Evolutionary conservation across 23 red algal species (phyloP).

Genomic region (Gracilaria caudata): DNA sequence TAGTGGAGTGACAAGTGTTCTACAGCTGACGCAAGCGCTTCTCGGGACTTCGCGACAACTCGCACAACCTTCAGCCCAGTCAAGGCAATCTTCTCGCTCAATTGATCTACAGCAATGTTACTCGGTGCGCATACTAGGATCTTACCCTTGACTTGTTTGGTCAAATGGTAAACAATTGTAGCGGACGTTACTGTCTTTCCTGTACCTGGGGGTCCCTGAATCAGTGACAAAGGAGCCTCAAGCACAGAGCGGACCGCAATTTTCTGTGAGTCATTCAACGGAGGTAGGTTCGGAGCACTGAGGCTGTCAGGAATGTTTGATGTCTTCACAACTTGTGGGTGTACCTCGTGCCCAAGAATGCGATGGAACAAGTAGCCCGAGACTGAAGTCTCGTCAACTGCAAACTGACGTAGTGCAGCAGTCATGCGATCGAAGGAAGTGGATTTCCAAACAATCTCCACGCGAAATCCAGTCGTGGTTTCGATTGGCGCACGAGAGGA

Average conservation of each 20-base stretch:
- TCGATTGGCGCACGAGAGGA: slow-evolving; percentile 77
- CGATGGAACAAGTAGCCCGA: slow-evolving; percentile 91
- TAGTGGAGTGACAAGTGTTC: slow-evolving; percentile 81
- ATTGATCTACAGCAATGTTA: slow-evolving; percentile 91
- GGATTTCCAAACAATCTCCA: slow-evolving; percentile 94
- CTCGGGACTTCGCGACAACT: slow-evolving; percentile 75
- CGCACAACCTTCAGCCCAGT: slow-evolving; percentile 94
- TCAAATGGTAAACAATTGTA: slow-evolving; percentile 80
- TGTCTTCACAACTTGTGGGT: slow-evolving; percentile 65
- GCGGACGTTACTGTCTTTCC: slow-evolving; percentile 91
- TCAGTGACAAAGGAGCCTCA: slow-evolving; percentile 82
- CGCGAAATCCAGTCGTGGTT: slow-evolving; percentile 71
- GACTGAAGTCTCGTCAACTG: slow-evolving; percentile 91
- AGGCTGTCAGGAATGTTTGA: slow-evolving; percentile 64
- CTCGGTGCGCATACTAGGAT: slow-evolving; percentile 96
- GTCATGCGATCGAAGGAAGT: slow-evolving; percentile 92
- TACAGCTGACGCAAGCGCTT: slow-evolving; percentile 71
- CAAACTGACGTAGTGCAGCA: slow-evolving; percentile 88
- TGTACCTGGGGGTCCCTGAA: slow-evolving; percentile 93
- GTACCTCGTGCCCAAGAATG: slow-evolving; percentile 91
- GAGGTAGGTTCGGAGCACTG: slow-evolving; percentile 81
- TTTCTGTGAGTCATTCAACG: slow-evolving; percentile 85
- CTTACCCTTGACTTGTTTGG: slow-evolving; percentile 69
- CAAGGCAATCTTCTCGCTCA: slow-evolving; percentile 72
- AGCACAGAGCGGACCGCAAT: slow-evolving; percentile 86